Evolutionary conservation across 2,329 filamentous ascomycete genomes (phyloP).

Genomic region (Phoma herbarum): DNA sequence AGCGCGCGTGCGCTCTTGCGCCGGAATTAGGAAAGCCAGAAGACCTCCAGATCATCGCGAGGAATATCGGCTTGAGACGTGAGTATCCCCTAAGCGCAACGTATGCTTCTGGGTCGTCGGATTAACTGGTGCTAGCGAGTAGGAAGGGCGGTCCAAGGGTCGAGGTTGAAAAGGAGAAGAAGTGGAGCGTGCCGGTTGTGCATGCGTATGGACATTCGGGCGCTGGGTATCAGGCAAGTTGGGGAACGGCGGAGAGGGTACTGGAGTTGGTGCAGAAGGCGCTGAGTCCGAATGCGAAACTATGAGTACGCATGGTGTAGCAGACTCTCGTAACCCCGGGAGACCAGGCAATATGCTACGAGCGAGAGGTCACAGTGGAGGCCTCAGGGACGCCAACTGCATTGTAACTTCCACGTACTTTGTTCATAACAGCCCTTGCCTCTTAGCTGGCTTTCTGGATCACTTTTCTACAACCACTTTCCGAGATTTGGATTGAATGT

Average conservation of each 20-base stretch:
- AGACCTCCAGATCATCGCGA: constrained; percentile 77
- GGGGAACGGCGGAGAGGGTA: constrained; percentile 54
- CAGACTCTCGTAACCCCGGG: too few relatives aligned
- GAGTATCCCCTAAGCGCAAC: constrained; percentile 22
- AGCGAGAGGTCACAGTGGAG: too few relatives aligned
- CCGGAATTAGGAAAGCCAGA: constrained; percentile 74
- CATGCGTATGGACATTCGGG: constrained; percentile 85
- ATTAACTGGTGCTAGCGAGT: constrained; percentile 56
- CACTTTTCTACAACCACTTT: too few relatives aligned
- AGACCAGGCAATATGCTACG: too few relatives aligned
- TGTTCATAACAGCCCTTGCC: too few relatives aligned
- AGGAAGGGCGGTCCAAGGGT: constrained; percentile 77
- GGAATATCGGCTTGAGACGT: constrained; percentile 81
- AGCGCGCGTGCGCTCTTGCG: constrained; percentile 70
- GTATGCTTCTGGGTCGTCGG: background rate
- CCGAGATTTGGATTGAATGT: too few relatives aligned
- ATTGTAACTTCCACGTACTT: too few relatives aligned
- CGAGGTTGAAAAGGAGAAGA: constrained; percentile 70
- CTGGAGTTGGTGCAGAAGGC: constrained; percentile 52
- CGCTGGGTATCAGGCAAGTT: constrained; percentile 72
- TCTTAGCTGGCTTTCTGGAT: too few relatives aligned
- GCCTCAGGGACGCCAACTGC: too few relatives aligned
- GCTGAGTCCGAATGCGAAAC: constrained; percentile 32
- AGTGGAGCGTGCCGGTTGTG: constrained; percentile 64
- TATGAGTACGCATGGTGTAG: constrained; percentile 23